Percentiles rank a stretch among this genome's conserved stretches.
Conservation (phyloP, 176 grass and related monocot species). For the Puccinellia tenuiflora region DNA sequence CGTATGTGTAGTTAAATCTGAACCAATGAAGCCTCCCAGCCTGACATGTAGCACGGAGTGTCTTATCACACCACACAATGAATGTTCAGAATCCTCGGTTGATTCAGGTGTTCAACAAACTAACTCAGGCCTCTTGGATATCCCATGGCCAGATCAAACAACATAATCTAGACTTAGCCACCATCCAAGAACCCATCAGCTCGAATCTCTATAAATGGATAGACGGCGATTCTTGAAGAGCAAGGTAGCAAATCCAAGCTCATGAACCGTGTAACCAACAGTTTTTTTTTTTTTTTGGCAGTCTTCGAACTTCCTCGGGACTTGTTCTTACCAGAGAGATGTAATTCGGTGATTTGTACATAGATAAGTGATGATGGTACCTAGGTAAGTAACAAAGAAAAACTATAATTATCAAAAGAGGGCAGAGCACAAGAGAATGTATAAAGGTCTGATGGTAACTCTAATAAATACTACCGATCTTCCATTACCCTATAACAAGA, state of each 20-base stretch:
- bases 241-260: neutral
- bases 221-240: neutral
- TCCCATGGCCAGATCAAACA: neutral
- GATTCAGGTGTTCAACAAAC: neutral
- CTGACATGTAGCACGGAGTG: neutral
- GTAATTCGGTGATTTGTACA: neutral
- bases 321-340: neutral
- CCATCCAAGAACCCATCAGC: neutral
- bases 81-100: neutral
- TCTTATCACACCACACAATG: neutral
- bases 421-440: neutral
- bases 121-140: neutral
- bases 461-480: neutral
- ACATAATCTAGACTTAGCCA: neutral
- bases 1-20: neutral
- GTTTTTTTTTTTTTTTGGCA: neutral
- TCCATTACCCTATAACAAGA: neutral
- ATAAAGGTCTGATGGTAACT: neutral
- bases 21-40: neutral
- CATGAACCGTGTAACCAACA: slow-evolving; percentile 1
- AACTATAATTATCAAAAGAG: neutral
- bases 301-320: neutral
- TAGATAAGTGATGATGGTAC: neutral
- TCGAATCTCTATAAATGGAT: neutral
- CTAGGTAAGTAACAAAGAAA: neutral